Base-by-base conservation (phyloP, 2,329 filamentous ascomycete genomes). In the Colletotrichum orbiculare region DNA sequence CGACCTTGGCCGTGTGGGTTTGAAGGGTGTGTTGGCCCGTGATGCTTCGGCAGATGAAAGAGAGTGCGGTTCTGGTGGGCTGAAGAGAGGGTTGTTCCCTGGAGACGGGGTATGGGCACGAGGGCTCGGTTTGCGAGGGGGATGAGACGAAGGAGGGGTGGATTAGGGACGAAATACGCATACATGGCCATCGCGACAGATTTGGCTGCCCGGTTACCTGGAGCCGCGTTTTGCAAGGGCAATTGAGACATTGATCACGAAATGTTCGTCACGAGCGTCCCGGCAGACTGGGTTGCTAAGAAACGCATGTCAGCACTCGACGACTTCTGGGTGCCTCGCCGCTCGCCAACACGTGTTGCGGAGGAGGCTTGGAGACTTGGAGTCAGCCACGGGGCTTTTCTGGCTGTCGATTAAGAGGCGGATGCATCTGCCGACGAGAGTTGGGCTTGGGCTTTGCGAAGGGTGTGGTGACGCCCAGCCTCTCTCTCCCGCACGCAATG, bases 11-110 rank as follows among this genome's bases (percentile, higher is more conserved):
- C 43, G 37, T 43, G 34, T 50, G 45, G 50, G 52, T 60, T 50
- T 8, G 49, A 35, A n/a, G 39, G 61, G 56, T 60, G n/a, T 39
- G 46, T 33, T 52, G 54, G 35, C 25, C 41, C 47, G 41, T 48
- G 54, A 43, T 55, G 42, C 47, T 38, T 62, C 62, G 62, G 62
- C 62, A 65, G 62, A 65, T 65, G 62, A 15, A 34, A 45, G 34
- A 35, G 54, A 38, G 52, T 43, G 35, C 35, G 46, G n/a, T 15
- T 34, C 46, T 35, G 57, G 25, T 47, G 33, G 34, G 25, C 11
- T 4, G 5, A 37, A 10, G 25, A 11, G 43, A 64, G 58, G 62
- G 62, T 42, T 61, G n/a, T 50, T 61, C 61, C 61, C 50, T 60
- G 57, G 35, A 64, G 37, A 15, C 43, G 38, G 41, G 52, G 13